These are phyloP conservation scores for Xylariaceae sp. DNA, from an alignment of 2,329 filamentous ascomycete species.

Conservation along the genomic window DNA sequence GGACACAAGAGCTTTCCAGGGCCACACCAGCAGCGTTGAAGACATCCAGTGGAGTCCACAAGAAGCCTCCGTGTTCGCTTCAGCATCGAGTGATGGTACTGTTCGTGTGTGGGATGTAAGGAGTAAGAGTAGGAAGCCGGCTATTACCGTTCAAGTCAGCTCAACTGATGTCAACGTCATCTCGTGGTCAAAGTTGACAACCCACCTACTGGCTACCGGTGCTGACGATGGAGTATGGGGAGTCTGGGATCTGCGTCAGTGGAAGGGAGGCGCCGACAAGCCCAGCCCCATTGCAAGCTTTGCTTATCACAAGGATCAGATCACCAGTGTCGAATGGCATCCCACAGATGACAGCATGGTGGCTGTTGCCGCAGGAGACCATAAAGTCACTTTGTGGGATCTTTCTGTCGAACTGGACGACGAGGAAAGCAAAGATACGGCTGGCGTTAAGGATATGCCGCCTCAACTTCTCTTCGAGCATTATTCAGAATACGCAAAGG, in stretches of 20 bases:
- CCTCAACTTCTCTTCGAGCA: constrained; percentile 96
- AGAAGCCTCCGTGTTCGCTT: constrained; percentile 92
- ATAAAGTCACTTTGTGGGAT: constrained; percentile 96
- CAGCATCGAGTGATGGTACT: constrained; percentile 90
- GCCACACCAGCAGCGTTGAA: constrained; percentile 86
- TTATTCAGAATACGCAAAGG: constrained; percentile 93
- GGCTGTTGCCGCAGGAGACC: constrained; percentile 88
- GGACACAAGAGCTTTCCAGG: constrained; percentile 81
- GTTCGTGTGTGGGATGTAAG: constrained; percentile 96
- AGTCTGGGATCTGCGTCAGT: constrained; percentile 95
- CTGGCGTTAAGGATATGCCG: constrained; percentile 86
- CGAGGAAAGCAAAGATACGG: constrained; percentile 91
- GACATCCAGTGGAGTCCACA: constrained; percentile 97
- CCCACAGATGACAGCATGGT: constrained; percentile 96
- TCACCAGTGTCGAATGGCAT: constrained; percentile 97
- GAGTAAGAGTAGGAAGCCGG: constrained; percentile 87
- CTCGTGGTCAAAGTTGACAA: constrained; percentile 89
- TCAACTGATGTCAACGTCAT: constrained; percentile 93
- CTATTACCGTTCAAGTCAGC: constrained; percentile 84
- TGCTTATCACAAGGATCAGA: constrained; percentile 93
- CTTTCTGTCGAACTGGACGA: constrained; percentile 95
- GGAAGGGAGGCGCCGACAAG: constrained; percentile 74
- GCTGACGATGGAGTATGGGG: constrained; percentile 94
- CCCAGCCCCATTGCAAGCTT: constrained; percentile 91
- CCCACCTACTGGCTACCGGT: constrained; percentile 88